These are phyloP conservation scores for Dryas octopetala DNA, from an alignment of 306 rosid genomes.

Conservation along the genomic window DNA sequence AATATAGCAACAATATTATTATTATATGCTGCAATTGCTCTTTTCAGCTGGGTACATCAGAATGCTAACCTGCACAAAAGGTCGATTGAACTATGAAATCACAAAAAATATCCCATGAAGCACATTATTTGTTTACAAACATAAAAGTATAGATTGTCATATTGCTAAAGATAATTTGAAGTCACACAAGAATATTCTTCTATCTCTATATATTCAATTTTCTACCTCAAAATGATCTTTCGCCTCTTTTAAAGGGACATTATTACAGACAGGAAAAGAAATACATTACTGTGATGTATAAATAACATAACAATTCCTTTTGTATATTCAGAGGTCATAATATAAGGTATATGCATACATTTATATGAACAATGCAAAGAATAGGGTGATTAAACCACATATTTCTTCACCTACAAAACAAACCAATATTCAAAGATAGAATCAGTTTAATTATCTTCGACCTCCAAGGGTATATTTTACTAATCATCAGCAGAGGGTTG, in stretches of 20 bases:
- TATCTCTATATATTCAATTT: neutral
- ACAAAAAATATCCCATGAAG: neutral
- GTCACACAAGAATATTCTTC: neutral
- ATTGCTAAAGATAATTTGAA: neutral
- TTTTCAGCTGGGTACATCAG: neutral
- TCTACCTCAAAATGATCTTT: neutral
- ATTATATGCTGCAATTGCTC: neutral
- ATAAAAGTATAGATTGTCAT: too few species aligned
- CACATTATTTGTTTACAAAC: neutral
- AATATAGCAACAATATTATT: neutral
- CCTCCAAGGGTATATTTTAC: slow-evolving; percentile 9
- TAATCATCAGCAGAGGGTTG: slow-evolving; percentile 33
- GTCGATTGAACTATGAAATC: neutral
- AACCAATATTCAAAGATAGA: neutral
- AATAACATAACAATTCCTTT: neutral
- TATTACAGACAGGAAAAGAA: too few species aligned
- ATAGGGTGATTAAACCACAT: slow-evolving; percentile 14
- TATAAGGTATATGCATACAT: neutral
- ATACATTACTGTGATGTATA: neutral
- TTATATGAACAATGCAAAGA: neutral
- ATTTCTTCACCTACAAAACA: slow-evolving; percentile 11
- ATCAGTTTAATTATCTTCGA: slow-evolving; percentile 1
- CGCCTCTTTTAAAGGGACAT: neutral
- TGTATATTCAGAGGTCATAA: neutral
- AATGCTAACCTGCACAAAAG: neutral